phyloP scores from a whole-genome alignment of 257 asterid genomes.

The Fraxinus quadrangulata region DNA sequence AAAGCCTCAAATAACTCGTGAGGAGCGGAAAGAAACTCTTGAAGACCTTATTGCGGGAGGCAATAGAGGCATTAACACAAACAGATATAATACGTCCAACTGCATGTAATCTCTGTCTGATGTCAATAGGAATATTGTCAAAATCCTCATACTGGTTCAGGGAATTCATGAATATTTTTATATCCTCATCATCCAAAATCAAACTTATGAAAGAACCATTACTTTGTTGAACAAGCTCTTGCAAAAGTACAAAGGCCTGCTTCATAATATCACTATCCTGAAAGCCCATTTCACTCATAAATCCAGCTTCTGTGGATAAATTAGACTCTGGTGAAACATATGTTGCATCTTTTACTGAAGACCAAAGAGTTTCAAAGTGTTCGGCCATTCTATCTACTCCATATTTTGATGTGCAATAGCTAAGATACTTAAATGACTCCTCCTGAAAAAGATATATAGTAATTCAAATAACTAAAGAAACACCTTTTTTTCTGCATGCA shows the following conservation, averaged over 20 bases:
- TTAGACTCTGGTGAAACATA: conserved; percentile 61
- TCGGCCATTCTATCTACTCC: conserved; percentile 70
- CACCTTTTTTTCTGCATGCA: conserved; percentile 8
- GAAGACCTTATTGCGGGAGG: conserved; percentile 72
- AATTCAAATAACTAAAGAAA: conserved; percentile 21
- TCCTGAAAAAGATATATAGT: conserved; percentile 51
- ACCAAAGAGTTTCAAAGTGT: conserved; percentile 74
- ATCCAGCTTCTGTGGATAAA: conserved; percentile 45
- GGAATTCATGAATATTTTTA: conserved; percentile 52
- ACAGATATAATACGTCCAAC: conserved; percentile 66
- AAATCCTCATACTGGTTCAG: conserved; percentile 43
- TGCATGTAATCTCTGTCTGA: conserved; percentile 74
- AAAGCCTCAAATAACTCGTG: conserved; percentile 59
- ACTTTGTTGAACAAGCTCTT: conserved; percentile 51
- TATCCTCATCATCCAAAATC: conserved; percentile 65
- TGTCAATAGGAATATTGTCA: conserved; percentile 48
- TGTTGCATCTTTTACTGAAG: conserved; percentile 61
- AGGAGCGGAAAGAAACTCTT: conserved; percentile 63
- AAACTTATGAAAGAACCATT: conserved; percentile 49
- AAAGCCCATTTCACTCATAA: conserved; percentile 55
- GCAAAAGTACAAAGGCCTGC: conserved; percentile 70
- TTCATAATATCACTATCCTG: conserved; percentile 65
- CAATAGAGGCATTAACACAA: conserved; percentile 62
- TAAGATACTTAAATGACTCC: conserved; percentile 82
- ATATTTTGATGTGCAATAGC: conserved; percentile 65